Percentiles rank a stretch among this genome's conserved stretches.
Conservation (phyloP, 495 filamentous ascomycete species). For the Neurospora sp. region DNA sequence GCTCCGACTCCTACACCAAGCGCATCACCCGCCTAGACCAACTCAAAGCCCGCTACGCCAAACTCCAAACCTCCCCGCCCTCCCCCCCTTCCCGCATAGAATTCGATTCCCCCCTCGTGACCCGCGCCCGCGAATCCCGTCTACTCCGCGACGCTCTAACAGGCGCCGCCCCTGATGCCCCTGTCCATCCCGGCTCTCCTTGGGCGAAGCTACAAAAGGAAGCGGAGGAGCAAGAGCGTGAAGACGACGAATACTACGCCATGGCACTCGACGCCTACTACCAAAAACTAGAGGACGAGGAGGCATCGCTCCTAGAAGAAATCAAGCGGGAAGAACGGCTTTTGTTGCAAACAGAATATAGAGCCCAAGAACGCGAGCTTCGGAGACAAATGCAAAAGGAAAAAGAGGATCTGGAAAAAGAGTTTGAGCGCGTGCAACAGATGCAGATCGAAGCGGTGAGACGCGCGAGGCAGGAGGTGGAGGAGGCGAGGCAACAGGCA, state of each 20-base stretch:
- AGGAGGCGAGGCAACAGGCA: too few species aligned
- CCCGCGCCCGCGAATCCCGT: background rate
- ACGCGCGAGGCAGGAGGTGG: too few species aligned
- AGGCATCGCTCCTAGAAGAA: background rate
- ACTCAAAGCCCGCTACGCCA: background rate
- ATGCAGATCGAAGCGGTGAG: background rate
- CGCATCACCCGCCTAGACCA: background rate
- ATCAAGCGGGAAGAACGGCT: background rate
- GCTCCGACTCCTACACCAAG: background rate
- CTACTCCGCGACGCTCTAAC: background rate
- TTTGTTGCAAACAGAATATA: background rate
- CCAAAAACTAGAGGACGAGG: background rate
- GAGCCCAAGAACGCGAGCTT: too few species aligned
- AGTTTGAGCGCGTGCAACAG: background rate
- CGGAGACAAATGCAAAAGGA: background rate
- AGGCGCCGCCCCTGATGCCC: background rate
- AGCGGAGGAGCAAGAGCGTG: rapidly evolving
- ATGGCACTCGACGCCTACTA: background rate
- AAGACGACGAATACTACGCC: background rate
- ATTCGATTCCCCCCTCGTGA: background rate
- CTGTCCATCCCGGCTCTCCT: background rate
- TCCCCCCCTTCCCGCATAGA: background rate
- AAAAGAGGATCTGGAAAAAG: background rate
- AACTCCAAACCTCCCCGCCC: background rate
- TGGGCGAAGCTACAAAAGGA: background rate